phyloP scores from a whole-genome alignment of 768 basidiomycete species.

The Termitomyces titanicus region DNA sequence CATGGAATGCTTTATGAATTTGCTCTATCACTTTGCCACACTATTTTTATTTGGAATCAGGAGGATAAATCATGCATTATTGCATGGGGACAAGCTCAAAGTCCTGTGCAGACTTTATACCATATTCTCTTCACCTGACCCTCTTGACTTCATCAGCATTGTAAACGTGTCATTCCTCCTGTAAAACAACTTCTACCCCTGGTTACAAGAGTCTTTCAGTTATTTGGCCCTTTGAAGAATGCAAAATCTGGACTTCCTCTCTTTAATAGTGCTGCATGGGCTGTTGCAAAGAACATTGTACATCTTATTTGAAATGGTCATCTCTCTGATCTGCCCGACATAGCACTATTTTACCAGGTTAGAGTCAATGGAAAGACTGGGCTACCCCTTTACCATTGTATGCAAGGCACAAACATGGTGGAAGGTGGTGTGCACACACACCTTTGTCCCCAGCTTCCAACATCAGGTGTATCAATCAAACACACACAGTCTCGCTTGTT shows the following conservation, averaged over 20 bases:
- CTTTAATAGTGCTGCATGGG: background rate
- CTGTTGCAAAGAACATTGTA: background rate
- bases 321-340: background rate
- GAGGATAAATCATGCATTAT: background rate
- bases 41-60: background rate
- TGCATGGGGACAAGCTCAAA: too few species aligned
- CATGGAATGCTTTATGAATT: background rate
- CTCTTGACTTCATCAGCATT: background rate
- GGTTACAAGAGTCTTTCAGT: background rate
- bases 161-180: background rate
- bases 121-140: background rate
- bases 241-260: background rate
- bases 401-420: too few species aligned
- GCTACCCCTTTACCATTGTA: too few species aligned
- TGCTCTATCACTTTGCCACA: background rate
- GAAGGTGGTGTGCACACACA: too few species aligned
- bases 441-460: too few species aligned
- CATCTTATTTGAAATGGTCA: background rate
- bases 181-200: background rate
- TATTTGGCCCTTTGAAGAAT: background rate
- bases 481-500: too few species aligned
- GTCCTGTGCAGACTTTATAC: background rate
- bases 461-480: too few species aligned
- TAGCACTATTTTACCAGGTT: background rate
- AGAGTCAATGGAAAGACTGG: background rate